Evolutionary conservation across 148 eudicot genomes (phyloP).

Genomic region (Limonium bicolor): DNA sequence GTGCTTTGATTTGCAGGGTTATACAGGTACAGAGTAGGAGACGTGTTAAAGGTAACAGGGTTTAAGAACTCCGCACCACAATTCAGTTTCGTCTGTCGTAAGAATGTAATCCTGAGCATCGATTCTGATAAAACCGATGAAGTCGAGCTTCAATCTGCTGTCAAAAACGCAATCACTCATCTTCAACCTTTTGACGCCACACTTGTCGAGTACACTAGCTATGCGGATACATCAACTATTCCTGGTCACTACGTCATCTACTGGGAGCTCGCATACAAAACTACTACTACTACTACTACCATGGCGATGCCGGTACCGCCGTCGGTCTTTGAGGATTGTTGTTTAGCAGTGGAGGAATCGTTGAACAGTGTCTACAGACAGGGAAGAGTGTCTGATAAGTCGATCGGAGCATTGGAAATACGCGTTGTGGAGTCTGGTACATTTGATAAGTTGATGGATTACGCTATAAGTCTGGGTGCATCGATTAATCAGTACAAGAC

Average conservation of each 20-base stretch:
- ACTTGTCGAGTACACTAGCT: slow-evolving; percentile 61
- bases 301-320: slow-evolving; percentile 36
- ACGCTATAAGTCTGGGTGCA: slow-evolving; percentile 86
- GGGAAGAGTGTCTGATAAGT: slow-evolving; percentile 62
- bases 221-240: slow-evolving; percentile 33
- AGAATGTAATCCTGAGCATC: slow-evolving; percentile 61
- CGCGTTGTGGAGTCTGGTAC: slow-evolving; percentile 56
- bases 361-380: slow-evolving; percentile 69
- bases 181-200: slow-evolving; percentile 36
- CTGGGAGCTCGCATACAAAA: slow-evolving; percentile 44
- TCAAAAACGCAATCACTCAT: slow-evolving; percentile 36
- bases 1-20: slow-evolving; percentile 23
- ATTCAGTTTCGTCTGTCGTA: slow-evolving; percentile 61
- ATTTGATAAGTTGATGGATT: slow-evolving; percentile 69
- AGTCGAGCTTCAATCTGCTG: slow-evolving; percentile 59
- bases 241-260: slow-evolving; percentile 74
- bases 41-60: slow-evolving; percentile 52
- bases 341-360: slow-evolving; percentile 51
- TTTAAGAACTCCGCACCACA: slow-evolving; percentile 80
- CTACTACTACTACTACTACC: too few relatives aligned
- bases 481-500: slow-evolving; percentile 94
- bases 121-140: slow-evolving; percentile 79
- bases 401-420: slow-evolving; percentile 60
- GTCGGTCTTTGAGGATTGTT: slow-evolving; percentile 53
- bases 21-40: slow-evolving; percentile 65